phyloP scores from a whole-genome alignment of 2,329 filamentous ascomycete species.

The Nothopassalora personata region DNA sequence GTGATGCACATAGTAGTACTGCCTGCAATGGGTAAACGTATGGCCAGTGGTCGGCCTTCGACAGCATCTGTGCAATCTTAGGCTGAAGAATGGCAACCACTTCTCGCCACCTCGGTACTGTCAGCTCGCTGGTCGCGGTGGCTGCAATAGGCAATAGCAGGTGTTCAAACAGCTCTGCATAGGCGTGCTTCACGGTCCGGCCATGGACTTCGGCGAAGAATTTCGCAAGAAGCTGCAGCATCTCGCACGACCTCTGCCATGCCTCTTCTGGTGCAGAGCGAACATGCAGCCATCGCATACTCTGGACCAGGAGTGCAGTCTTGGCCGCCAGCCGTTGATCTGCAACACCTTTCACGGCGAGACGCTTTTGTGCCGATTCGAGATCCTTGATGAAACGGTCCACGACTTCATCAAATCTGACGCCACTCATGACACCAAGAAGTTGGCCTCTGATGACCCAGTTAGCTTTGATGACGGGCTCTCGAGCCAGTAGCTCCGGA shows the following conservation, averaged over 20 bases:
- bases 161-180: slow-evolving; percentile 85
- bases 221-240: slow-evolving; percentile 73
- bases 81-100: slow-evolving; percentile 74
- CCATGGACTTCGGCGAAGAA: slow-evolving; percentile 83
- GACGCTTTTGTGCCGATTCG: slow-evolving; percentile 69
- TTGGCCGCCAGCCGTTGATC: slow-evolving; percentile 69
- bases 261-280: slow-evolving; percentile 65
- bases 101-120: slow-evolving; percentile 77
- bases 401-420: slow-evolving; percentile 81
- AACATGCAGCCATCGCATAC: slow-evolving; percentile 84
- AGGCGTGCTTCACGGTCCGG: slow-evolving; percentile 84
- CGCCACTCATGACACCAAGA: slow-evolving; percentile 90
- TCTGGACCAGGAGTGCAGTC: slow-evolving; percentile 79
- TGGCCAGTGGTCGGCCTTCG: slow-evolving; percentile 88
- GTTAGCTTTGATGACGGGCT: slow-evolving; percentile 81
- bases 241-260: slow-evolving; percentile 85
- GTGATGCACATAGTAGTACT: slow-evolving; percentile 81
- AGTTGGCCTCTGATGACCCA: slow-evolving; percentile 93
- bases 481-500: slow-evolving; percentile 69
- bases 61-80: slow-evolving; percentile 74
- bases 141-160: slow-evolving; percentile 82
- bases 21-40: slow-evolving; percentile 84
- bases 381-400: slow-evolving; percentile 77
- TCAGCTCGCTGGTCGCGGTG: slow-evolving; percentile 66
- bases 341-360: slow-evolving; percentile 63